Conservation (phyloP, 1,284 basidiomycete species). For the Cutaneotrichosporon arboriforme region DNA sequence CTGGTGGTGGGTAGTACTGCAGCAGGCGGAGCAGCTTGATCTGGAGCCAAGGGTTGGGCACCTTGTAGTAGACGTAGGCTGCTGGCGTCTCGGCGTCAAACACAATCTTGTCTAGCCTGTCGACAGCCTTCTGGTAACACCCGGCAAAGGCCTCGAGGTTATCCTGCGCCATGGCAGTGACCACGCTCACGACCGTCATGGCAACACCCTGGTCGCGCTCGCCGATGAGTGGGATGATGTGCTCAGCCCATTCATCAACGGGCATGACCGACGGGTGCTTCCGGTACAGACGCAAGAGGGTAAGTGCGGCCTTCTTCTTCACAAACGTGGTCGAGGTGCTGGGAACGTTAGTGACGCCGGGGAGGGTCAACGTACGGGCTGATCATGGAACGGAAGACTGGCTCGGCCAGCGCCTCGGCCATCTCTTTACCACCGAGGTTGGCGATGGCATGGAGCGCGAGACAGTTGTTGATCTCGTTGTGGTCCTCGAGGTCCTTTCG, state of each 20-base stretch:
- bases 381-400: constrained; percentile 91
- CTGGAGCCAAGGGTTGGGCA: constrained; percentile 93
- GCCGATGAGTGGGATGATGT: constrained; percentile 92
- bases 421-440: constrained; percentile 97
- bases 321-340: constrained; percentile 93
- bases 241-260: constrained; percentile 88
- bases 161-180: constrained; percentile 93
- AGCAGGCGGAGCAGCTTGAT: constrained; percentile 88
- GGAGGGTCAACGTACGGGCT: constrained; percentile 67
- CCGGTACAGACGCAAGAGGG: constrained; percentile 83
- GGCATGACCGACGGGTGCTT: constrained; percentile 94
- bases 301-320: constrained; percentile 97
- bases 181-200: constrained; percentile 83
- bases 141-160: constrained; percentile 81
- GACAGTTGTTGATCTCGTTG: constrained; percentile 90
- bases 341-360: not conserved
- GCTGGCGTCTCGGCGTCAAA: constrained; percentile 82
- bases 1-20: constrained; percentile 92
- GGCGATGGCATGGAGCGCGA: constrained; percentile 95
- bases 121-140: constrained; percentile 91
- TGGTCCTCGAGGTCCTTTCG: constrained; percentile 94
- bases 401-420: constrained; percentile 88
- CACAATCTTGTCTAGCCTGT: constrained; percentile 80
- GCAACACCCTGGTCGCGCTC: constrained; percentile 90
- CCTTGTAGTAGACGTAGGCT: constrained; percentile 84